Conservation (phyloP, 352 stramenopile genomes). For the Phytophthora chlamydospora region DNA sequence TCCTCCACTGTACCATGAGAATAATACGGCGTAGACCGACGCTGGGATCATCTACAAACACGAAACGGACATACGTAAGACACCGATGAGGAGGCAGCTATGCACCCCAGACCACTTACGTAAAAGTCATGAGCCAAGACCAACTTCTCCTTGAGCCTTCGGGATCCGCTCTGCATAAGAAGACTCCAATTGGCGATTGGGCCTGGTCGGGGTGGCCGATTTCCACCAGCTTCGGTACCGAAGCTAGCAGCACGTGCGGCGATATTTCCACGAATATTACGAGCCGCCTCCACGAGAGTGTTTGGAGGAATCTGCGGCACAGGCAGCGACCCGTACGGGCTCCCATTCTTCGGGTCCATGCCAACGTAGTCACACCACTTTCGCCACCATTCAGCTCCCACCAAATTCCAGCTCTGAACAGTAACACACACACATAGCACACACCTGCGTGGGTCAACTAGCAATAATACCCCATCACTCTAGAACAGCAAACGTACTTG, state of each 20-base stretch:
- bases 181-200: conserved; percentile 84
- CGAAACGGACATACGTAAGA: conserved; percentile 5
- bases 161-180: conserved; percentile 75
- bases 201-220: conserved; percentile 48
- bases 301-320: conserved; percentile 59
- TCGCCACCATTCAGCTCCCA: conserved; percentile 78
- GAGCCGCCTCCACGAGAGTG: conserved; percentile 37
- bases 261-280: conserved; percentile 42
- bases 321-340: conserved; percentile 55
- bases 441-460: conserved; percentile 36
- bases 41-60: conserved; percentile 68
- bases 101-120: conserved; percentile 43
- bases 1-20: conserved; percentile 81
- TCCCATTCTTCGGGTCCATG: conserved; percentile 72
- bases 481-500: conserved; percentile 44
- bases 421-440: conserved; percentile 10
- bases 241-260: conserved; percentile 27
- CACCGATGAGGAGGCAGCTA: neutral
- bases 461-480: conserved; percentile 11
- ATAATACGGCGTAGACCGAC: conserved; percentile 66
- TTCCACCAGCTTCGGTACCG: conserved; percentile 18
- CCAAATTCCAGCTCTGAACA: conserved; percentile 72
- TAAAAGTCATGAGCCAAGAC: conserved; percentile 78
- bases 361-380: conserved; percentile 80
- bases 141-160: conserved; percentile 77